phyloP scores from a whole-genome alignment of 306 rosid genomes.

The Malus sylvestris region DNA sequence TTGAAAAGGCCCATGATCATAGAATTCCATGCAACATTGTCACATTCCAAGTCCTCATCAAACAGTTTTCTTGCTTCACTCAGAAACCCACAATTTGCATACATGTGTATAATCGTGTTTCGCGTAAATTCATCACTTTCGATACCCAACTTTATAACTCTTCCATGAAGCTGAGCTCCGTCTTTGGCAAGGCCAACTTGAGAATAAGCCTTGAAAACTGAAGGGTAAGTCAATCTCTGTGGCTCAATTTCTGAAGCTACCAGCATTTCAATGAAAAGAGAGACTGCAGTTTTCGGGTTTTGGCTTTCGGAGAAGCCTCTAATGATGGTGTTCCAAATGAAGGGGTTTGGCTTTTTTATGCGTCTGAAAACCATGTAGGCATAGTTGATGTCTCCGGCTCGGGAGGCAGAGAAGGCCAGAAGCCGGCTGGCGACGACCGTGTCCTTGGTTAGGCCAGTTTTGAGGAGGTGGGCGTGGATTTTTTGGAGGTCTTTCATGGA shows the following conservation, averaged over 20 bases:
- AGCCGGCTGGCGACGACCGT: slow-evolving; percentile 50
- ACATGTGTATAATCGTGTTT: slow-evolving; percentile 61
- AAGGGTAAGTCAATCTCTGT: slow-evolving; percentile 63
- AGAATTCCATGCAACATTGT: slow-evolving; percentile 69
- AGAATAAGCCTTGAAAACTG: slow-evolving; percentile 76
- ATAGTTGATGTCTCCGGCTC: slow-evolving; percentile 58
- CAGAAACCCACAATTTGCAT: slow-evolving; percentile 59
- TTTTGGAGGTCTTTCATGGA: slow-evolving; percentile 67
- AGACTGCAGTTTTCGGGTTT: slow-evolving; percentile 46
- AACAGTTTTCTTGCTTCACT: slow-evolving; percentile 52
- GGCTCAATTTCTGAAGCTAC: slow-evolving; percentile 44
- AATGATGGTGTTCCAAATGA: slow-evolving; percentile 73
- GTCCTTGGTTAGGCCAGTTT: slow-evolving; percentile 54
- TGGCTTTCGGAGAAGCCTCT: slow-evolving; percentile 75
- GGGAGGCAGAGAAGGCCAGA: slow-evolving; percentile 61
- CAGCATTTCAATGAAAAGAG: slow-evolving; percentile 72
- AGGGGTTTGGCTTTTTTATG: slow-evolving; percentile 48
- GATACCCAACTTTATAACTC: slow-evolving; percentile 56
- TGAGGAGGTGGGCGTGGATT: slow-evolving; percentile 56
- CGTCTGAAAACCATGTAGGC: slow-evolving; percentile 50
- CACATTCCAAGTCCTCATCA: slow-evolving; percentile 40
- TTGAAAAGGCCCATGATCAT: slow-evolving; percentile 73
- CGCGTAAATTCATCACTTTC: slow-evolving; percentile 42
- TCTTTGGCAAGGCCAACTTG: slow-evolving; percentile 45
- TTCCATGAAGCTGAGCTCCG: slow-evolving; percentile 90